phyloP scores from a whole-genome alignment of 106 monocot species.

The Apostasia shenzhenica region DNA sequence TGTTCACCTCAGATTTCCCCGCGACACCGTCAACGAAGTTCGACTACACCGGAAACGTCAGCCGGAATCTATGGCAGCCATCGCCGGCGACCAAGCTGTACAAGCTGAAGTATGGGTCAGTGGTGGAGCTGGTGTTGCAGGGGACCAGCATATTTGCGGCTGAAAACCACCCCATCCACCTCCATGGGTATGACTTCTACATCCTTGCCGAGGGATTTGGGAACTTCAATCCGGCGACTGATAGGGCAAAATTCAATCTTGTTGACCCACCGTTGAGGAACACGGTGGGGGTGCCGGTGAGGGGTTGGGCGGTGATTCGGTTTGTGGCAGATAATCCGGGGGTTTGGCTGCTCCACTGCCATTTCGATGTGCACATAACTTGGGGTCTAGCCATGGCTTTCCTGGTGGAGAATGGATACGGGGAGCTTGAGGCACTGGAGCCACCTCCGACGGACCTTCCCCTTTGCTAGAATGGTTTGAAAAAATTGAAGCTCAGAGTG shows the following conservation, averaged over 20 bases:
- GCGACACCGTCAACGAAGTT: conserved; percentile 31
- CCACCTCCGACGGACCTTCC: conserved; percentile 42
- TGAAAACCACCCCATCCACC: conserved; percentile 59
- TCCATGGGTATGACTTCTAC: conserved; percentile 68
- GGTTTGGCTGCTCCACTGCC: conserved; percentile 58
- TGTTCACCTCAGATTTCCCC: conserved; percentile 52
- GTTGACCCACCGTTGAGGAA: conserved; percentile 51
- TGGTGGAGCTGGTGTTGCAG: conserved; percentile 45
- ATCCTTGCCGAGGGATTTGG: conserved; percentile 43
- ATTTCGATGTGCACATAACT: conserved; percentile 38
- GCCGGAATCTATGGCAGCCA: conserved; percentile 35
- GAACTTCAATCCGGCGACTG: conserved; percentile 31
- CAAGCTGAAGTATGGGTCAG: conserved; percentile 33
- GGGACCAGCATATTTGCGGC: conserved; percentile 41
- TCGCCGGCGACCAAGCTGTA: conserved; percentile 37
- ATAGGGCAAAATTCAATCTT: conserved; percentile 34
- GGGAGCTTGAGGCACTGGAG: conserved; percentile 26
- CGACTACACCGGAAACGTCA: conserved; percentile 49
- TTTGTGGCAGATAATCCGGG: conserved; percentile 59
- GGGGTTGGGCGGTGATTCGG: conserved; percentile 51
- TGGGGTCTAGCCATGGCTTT: conserved; percentile 55
- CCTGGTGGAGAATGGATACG: conserved; percentile 41
- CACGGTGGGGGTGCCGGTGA: conserved; percentile 48
- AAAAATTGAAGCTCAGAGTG: background rate
- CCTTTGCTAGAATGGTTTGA: conserved; percentile 12